Percentiles rank a stretch among this genome's conserved stretches.
Evolutionary conservation across 768 basidiomycete species (phyloP).

Genomic region (Mycena galopus): DNA sequence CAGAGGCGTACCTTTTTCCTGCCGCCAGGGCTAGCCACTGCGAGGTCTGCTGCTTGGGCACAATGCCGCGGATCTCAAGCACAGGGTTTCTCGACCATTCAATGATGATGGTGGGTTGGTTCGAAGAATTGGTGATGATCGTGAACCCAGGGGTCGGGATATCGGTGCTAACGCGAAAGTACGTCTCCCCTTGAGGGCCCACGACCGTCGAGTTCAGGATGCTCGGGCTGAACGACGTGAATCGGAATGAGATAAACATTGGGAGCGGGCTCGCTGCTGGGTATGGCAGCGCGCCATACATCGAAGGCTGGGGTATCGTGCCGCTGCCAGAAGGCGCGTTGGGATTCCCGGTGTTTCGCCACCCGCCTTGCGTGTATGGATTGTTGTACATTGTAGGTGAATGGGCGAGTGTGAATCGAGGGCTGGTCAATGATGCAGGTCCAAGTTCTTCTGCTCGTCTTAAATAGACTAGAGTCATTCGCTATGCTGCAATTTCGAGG

Average conservation of each 20-base stretch:
- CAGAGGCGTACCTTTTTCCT: slow-evolving; percentile 51
- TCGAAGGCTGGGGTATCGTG: slow-evolving; percentile 19
- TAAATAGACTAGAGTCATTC: too few species aligned
- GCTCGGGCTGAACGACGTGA: slow-evolving; percentile 54
- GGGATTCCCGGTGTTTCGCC: slow-evolving; percentile 20
- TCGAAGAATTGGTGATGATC: slow-evolving; percentile 40
- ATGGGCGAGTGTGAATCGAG: too few species aligned
- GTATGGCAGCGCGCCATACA: slow-evolving; percentile 32
- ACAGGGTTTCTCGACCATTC: slow-evolving; percentile 59
- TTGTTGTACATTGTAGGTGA: too few species aligned
- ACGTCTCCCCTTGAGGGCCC: slow-evolving; percentile 52
- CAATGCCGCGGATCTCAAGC: slow-evolving; percentile 53
- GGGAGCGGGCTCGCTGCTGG: slow-evolving; percentile 11
- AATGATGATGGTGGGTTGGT: slow-evolving; percentile 55
- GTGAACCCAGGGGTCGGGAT: slow-evolving; percentile 41
- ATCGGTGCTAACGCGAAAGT: slow-evolving; percentile 56
- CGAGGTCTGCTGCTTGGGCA: slow-evolving; percentile 49
- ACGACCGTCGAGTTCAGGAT: slow-evolving; percentile 62
- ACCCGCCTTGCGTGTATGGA: slow-evolving; percentile 27
- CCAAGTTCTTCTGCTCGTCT: too few species aligned
- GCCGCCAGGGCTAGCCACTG: slow-evolving; percentile 59
- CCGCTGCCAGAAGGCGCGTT: slow-evolving; percentile 5
- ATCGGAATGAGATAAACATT: slow-evolving; percentile 54
- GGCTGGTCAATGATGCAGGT: too few species aligned
- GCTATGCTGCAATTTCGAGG: too few species aligned